Percentiles rank a stretch among this genome's conserved stretches.
These are phyloP conservation scores for Gastrolobium bilobum DNA, from an alignment of 306 rosid species.

Conservation along the genomic window DNA sequence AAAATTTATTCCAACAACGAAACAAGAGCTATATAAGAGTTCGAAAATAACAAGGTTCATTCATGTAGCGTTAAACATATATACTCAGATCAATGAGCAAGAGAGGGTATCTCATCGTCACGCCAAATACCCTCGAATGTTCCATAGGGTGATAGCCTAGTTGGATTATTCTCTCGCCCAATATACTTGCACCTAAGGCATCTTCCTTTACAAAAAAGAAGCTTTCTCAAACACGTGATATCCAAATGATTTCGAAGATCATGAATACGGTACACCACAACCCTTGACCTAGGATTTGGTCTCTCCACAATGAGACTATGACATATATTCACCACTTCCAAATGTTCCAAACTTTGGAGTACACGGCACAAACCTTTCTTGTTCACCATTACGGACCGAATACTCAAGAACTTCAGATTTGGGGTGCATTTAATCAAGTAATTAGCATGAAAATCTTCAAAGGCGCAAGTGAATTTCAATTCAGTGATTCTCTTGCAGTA, in stretches of 20 bases:
- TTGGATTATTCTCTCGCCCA: no score
- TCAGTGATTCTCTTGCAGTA: conserved; percentile 14
- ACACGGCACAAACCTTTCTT: conserved; percentile 29
- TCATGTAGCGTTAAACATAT: no score
- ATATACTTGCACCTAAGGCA: conserved; percentile 15
- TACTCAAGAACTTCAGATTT: conserved; percentile 40
- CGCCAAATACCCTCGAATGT: background rate
- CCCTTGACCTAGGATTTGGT: rapidly evolving
- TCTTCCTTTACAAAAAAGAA: background rate
- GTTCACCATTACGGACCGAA: conserved; percentile 5
- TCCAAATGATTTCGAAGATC: background rate
- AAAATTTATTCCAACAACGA: no score
- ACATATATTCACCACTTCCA: conserved; percentile 45
- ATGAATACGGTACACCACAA: background rate
- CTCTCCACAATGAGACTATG: conserved; percentile 29
- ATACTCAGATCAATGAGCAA: background rate
- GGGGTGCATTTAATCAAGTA: conserved; percentile 17
- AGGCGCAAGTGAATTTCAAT: conserved; percentile 32
- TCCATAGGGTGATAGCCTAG: no score
- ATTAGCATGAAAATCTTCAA: background rate
- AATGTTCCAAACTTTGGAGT: background rate
- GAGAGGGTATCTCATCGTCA: conserved; percentile 16
- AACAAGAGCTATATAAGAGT: no score
- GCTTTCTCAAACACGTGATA: background rate
- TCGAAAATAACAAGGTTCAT: no score